Evolutionary conservation across 2,329 filamentous ascomycete species (phyloP), one percentile per base, ranked within the genome.

Genomic region (Colletotrichum sp.): DNA sequence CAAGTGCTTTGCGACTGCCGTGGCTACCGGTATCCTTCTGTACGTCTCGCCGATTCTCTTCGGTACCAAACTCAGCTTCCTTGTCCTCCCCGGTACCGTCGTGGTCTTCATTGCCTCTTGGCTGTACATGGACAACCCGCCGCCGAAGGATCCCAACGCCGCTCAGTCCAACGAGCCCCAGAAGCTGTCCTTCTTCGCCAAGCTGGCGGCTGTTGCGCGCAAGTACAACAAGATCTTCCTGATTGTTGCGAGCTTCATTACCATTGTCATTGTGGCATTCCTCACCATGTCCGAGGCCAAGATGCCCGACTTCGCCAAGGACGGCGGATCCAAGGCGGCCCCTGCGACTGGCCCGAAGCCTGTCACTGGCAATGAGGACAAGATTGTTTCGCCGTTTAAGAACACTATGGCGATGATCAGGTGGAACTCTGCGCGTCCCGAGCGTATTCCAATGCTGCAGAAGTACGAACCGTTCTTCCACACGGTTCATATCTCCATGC

Each of bases 391-490:
- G 21, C 80, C 80, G 7, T 80, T 82, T 64, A 78, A 77, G 34
- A 80, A 78, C 59, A 80, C 78, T 1, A 61, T 81, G 38, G 80
- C 78, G 36, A 80, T 79, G 72, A 76, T 81, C 34, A 76, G 80
- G 16, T 81, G 77, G 76, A 81, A 82, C 34, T 77, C 75, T 31
- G 61, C 76, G 21, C 77, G 70, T 13, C 69, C 76, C 6, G 79
- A 82, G 69, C 78, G 79, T 11, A 76, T 82, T 12, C 78, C 78
- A 2, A 36, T 77, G 58, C 51, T 82, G 11, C 64, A 75, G 57
- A 79, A 80, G 66, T 81, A 82, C 66, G 51, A 74, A 16, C 80
- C 81, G 16, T 81, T 82, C 77, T 81, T 82, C 77, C 76, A 79
- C 70, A 75, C 75, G 7, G 33, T 82, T 9, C 79, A 81, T 69